Conservation (phyloP, 1,139 yeast species). For the Pichia inconspicua region DNA sequence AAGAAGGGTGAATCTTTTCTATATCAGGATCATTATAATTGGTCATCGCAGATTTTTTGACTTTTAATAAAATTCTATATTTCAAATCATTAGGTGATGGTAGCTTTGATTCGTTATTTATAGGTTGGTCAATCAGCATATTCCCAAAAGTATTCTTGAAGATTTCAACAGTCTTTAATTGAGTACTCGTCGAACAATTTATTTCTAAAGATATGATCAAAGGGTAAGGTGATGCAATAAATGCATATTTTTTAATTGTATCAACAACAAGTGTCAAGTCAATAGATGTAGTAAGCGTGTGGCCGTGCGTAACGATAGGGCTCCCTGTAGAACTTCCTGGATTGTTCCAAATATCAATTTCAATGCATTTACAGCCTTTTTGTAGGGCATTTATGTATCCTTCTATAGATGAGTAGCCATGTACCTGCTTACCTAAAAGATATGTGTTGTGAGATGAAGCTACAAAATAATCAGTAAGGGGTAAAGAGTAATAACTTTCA, state of each 20-base stretch:
- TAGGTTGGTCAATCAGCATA: conserved; percentile 41
- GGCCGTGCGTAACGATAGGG: conserved; percentile 89
- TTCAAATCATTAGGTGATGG: conserved; percentile 72
- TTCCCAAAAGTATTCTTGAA: conserved; percentile 55
- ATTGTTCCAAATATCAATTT: conserved; percentile 95
- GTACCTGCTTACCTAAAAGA: conserved; percentile 81
- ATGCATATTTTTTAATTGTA: conserved; percentile 75
- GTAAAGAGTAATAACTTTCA: conserved; percentile 45
- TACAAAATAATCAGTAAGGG: conserved; percentile 78
- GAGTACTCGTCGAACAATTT: conserved; percentile 64
- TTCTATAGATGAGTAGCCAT: conserved; percentile 83
- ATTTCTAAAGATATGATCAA: conserved; percentile 82
- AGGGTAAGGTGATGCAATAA: conserved; percentile 77
- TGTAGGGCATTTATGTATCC: conserved; percentile 86
- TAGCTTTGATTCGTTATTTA: conserved; percentile 27
- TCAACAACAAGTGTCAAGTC: conserved; percentile 62
- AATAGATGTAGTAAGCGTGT: conserved; percentile 69
- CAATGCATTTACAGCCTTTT: conserved; percentile 88
- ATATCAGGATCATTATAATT: conserved; percentile 3
- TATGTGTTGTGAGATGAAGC: conserved; percentile 96
- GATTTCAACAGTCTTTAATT: conserved; percentile 44
- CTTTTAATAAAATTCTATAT: conserved; percentile 67
- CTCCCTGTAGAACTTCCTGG: conserved; percentile 71
- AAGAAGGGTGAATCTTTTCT: conserved; percentile 17
- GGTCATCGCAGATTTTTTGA: conserved; percentile 37